These are phyloP conservation scores for Aphanomyces invadans DNA, from an alignment of 352 stramenopile species.

Conservation along the genomic window DNA sequence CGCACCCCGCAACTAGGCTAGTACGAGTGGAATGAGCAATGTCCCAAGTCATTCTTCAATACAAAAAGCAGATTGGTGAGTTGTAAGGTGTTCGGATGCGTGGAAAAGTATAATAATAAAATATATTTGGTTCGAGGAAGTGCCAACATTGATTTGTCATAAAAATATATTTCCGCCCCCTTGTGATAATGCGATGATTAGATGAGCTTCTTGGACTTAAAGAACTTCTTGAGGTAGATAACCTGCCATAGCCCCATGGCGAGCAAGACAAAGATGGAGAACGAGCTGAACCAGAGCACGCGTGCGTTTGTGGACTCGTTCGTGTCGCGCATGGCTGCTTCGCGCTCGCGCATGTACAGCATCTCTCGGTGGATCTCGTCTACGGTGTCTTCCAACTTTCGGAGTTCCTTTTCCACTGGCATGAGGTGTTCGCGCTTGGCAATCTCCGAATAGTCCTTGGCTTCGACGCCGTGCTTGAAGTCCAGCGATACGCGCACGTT, in stretches of 20 bases:
- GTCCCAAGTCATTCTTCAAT: too few species aligned
- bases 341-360: slow-evolving; percentile 85
- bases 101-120: too few species aligned
- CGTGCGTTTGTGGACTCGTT: slow-evolving; percentile 86
- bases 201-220: slow-evolving; percentile 90
- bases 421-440: slow-evolving; percentile 85
- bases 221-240: slow-evolving; percentile 87
- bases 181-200: slow-evolving; percentile 35
- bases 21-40: too few species aligned
- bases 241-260: slow-evolving; percentile 84
- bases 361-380: slow-evolving; percentile 86
- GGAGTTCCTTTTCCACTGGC: slow-evolving; percentile 82
- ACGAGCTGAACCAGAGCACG: slow-evolving; percentile 86
- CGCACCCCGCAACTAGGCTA: too few species aligned
- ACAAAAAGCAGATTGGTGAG: too few species aligned
- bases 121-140: background rate
- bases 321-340: slow-evolving; percentile 80
- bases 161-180: background rate
- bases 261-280: slow-evolving; percentile 80
- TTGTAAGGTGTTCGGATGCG: too few species aligned
- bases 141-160: too few species aligned
- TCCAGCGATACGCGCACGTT: slow-evolving; percentile 68
- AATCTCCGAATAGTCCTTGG: slow-evolving; percentile 84
- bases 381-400: slow-evolving; percentile 85
- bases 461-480: slow-evolving; percentile 82